Conservation (phyloP, 2,329 filamentous ascomycete genomes). For the Microsporum audouinii region DNA sequence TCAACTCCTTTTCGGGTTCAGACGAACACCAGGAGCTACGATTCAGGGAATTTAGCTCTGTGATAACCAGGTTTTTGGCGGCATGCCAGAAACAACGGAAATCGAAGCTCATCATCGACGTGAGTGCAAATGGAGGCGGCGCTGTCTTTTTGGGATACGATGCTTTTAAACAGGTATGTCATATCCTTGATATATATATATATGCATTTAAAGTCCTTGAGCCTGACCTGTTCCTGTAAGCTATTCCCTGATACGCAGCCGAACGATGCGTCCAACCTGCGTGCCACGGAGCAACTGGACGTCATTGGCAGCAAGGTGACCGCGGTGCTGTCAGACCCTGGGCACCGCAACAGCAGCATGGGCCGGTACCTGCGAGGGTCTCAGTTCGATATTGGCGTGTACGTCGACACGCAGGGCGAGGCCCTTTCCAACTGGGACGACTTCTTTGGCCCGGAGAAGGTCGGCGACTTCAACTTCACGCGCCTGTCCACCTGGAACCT, state of each 20-base stretch:
- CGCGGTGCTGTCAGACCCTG: slow-evolving; percentile 12
- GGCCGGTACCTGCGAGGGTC: slow-evolving; percentile 8
- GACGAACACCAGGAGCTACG: slow-evolving; percentile 10
- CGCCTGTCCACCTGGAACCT: slow-evolving; percentile 19
- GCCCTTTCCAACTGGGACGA: slow-evolving; percentile 31
- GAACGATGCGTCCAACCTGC: slow-evolving; percentile 38
- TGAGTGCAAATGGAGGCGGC: slow-evolving; percentile 52
- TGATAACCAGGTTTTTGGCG: slow-evolving; percentile 37
- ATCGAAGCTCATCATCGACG: slow-evolving; percentile 53
- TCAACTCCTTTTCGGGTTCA: slow-evolving; percentile 28
- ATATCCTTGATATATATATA: neutral
- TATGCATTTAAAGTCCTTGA: neutral
- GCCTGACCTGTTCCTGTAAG: neutral
- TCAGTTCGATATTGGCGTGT: slow-evolving; percentile 14
- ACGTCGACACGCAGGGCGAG: slow-evolving; percentile 20
- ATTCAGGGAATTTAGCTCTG: slow-evolving; percentile 25
- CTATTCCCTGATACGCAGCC: slow-evolving; percentile 40
- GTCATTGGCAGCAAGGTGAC: slow-evolving; percentile 24
- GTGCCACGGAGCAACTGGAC: slow-evolving; percentile 33
- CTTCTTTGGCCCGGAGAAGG: slow-evolving; percentile 17
- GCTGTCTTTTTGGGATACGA: slow-evolving; percentile 37
- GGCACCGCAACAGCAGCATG: neutral
- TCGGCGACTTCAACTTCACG: slow-evolving; percentile 30
- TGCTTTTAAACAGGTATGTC: slow-evolving; percentile 37
- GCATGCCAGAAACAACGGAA: slow-evolving; percentile 39